Evolutionary conservation across 768 basidiomycete genomes (phyloP).

Genomic region (Phanerodontia chrysosporium): DNA sequence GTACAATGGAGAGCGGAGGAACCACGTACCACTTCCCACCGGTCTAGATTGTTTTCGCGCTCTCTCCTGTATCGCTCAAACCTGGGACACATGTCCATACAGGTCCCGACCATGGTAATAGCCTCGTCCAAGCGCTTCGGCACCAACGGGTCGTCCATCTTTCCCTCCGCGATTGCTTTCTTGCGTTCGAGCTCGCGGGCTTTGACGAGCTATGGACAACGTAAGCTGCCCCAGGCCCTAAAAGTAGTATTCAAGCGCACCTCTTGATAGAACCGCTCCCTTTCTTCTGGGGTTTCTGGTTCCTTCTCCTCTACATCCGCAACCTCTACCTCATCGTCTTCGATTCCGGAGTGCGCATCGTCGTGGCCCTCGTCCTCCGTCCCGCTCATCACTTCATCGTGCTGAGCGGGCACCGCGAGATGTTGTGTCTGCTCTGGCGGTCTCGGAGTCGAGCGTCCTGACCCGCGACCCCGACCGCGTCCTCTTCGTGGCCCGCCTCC

Average conservation of each 20-base stretch:
- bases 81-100: conserved; percentile 90
- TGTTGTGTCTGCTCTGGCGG: conserved; percentile 18
- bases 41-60: conserved; percentile 80
- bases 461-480: conserved; percentile 36
- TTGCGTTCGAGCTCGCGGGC: conserved; percentile 68
- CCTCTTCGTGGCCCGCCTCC: conserved; percentile 52
- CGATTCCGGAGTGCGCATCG: conserved; percentile 27
- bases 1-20: background rate
- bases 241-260: conserved; percentile 34
- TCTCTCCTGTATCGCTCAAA: conserved; percentile 92
- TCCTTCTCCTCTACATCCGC: conserved; percentile 40
- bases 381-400: conserved; percentile 26
- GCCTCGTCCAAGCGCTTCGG: conserved; percentile 83
- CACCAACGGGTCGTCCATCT: conserved; percentile 83
- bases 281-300: conserved; percentile 56
- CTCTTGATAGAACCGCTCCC: conserved; percentile 69
- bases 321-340: conserved; percentile 21
- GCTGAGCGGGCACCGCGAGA: conserved; percentile 16
- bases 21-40: conserved; percentile 75
- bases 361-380: conserved; percentile 32
- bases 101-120: conserved; percentile 90
- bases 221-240: conserved; percentile 16
- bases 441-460: conserved; percentile 37
- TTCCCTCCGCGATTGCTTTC: conserved; percentile 72
- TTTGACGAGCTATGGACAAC: conserved; percentile 50